Evolutionary conservation across 805 yeast species (phyloP), one percentile per base, ranked within the genome.

Genomic region (Candida insectorum): DNA sequence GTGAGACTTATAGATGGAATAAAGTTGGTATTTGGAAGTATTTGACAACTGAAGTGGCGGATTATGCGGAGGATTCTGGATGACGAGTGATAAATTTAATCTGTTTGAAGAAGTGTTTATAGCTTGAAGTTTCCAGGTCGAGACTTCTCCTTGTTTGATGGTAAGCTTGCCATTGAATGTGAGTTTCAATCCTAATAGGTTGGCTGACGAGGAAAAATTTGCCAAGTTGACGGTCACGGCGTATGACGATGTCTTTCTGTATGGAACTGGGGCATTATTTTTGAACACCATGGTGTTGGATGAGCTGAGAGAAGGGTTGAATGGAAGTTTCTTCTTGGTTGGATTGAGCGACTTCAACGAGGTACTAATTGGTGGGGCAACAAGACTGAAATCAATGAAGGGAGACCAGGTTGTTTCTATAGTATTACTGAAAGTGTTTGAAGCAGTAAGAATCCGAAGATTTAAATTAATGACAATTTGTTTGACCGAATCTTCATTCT

Each of bases 111-210:
- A 71, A 39, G 69, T 69, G 59, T 85, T 85, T 33, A 81, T 70
- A 1, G 82, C 77, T 45, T 78, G 83, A 10, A 85, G 65, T 30
- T 69, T 69, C 84, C 89, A 79, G 34, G 65, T 70, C 50, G 75
- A 75, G 2, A 67, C 62, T 25, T 75, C 71, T 2, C 93, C 91
- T 7, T 81, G 55, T 43, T 66, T 62, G 4, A 81, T 77, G 25
- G 69, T 65, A 5, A 81, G 72, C 8, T 75, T 73, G 0, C 94
- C 93, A 4, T 71, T 62, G 37, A 84, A 75, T 3, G 81, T 72
- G 10, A 83, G 61, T 11, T 65, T 62, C 11, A 60, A 39, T 2
- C 62, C 62, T 6, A 51, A 43, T 13, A 66, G 46, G 21, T 35
- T 27, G 3, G 39, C 12, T 2, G 30, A 14, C 11, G 17, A 14